Evolutionary conservation across 495 filamentous ascomycete species (phyloP).

Genomic region (Penicillium pancosmium): DNA sequence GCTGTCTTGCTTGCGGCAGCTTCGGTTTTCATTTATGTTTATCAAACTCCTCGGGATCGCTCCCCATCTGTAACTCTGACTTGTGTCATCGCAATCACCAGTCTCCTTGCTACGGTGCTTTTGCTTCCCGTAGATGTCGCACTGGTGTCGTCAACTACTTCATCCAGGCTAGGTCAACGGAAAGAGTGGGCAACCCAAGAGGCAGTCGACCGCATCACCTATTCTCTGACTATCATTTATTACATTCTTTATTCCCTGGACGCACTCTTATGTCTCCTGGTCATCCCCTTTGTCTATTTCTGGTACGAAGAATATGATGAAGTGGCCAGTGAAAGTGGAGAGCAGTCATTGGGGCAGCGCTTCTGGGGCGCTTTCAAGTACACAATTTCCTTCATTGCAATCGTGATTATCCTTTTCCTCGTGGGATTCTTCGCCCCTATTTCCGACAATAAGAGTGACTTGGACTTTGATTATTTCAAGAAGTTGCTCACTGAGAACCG

Average conservation of each 20-base stretch:
- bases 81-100: constrained; percentile 80
- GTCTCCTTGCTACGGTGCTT: constrained; percentile 88
- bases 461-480: constrained; percentile 90
- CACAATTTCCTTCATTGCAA: constrained; percentile 77
- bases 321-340: constrained; percentile 74
- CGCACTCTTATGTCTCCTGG: constrained; percentile 84
- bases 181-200: constrained; percentile 92
- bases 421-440: constrained; percentile 92
- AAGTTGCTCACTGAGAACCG: constrained; percentile 79
- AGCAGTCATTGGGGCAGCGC: constrained; percentile 66
- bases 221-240: constrained; percentile 84
- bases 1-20: constrained; percentile 70
- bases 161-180: constrained; percentile 73
- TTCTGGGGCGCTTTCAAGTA: constrained; percentile 89
- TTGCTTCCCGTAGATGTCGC: constrained; percentile 95
- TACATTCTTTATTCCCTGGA: constrained; percentile 92
- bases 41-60: constrained; percentile 86
- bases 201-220: constrained; percentile 72
- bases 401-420: constrained; percentile 82
- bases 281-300: constrained; percentile 96
- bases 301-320: constrained; percentile 97
- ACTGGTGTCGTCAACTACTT: constrained; percentile 84
- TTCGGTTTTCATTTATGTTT: constrained; percentile 79
- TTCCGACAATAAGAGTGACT: constrained; percentile 59
- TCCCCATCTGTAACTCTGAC: constrained; percentile 78